phyloP scores from a whole-genome alignment of 352 stramenopile species.

The Phytophthora rubi region DNA sequence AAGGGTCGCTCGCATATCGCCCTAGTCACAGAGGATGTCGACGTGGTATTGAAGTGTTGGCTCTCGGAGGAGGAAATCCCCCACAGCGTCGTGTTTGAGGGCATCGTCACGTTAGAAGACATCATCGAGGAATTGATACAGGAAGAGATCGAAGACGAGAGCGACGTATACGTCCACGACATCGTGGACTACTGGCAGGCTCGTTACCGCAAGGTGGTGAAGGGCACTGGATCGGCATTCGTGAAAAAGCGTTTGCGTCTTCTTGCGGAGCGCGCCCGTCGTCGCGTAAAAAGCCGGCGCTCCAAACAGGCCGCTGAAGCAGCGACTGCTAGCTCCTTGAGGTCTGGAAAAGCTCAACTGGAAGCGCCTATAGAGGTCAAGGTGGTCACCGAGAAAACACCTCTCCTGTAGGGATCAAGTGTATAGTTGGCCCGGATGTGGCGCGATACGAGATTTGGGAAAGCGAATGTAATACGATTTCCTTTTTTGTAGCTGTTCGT shows the following conservation, averaged over 20 bases:
- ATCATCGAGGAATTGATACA: slow-evolving; percentile 93
- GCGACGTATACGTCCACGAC: slow-evolving; percentile 73
- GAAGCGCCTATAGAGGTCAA: slow-evolving; percentile 51
- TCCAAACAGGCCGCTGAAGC: slow-evolving; percentile 34
- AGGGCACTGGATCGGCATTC: slow-evolving; percentile 43
- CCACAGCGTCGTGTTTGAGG: slow-evolving; percentile 71
- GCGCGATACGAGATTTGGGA: too few species aligned
- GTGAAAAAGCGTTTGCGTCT: slow-evolving; percentile 51
- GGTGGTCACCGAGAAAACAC: slow-evolving; percentile 58
- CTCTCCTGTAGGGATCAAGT: slow-evolving; percentile 34
- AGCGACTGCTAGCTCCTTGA: slow-evolving; percentile 22
- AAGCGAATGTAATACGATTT: background rate
- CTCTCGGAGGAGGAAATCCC: slow-evolving; percentile 47
- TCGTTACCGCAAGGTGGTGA: slow-evolving; percentile 33
- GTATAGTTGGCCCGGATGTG: too few species aligned
- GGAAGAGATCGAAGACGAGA: slow-evolving; percentile 93
- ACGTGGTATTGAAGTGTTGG: slow-evolving; percentile 64
- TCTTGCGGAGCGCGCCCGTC: slow-evolving; percentile 45
- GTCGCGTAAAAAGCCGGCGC: slow-evolving; percentile 46
- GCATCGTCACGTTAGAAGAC: slow-evolving; percentile 94
- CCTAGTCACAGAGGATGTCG: slow-evolving; percentile 69
- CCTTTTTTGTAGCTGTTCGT: too few species aligned
- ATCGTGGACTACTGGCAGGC: slow-evolving; percentile 70
- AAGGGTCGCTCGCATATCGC: slow-evolving; percentile 87
- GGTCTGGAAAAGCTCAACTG: slow-evolving; percentile 22